Evolutionary conservation across 176 grass and related monocot genomes (phyloP), one percentile per base, ranked within the genome.

Genomic region (Musa itinerans): DNA sequence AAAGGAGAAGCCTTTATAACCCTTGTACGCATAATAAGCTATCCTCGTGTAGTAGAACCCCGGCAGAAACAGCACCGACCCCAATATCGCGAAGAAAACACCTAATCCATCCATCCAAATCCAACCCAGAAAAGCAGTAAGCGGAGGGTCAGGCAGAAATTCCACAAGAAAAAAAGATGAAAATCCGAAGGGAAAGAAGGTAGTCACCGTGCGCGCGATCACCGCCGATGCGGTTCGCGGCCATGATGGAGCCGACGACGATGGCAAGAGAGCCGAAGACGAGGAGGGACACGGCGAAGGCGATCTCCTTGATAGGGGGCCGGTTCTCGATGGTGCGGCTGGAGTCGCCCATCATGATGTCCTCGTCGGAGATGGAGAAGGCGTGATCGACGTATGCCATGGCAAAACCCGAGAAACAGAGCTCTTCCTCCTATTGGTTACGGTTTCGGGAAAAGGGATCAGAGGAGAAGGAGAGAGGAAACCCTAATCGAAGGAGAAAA

Each of bases 361-460:
- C 94, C 76, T 98, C 90, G 76, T 98, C 94, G 52, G 90, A 80
- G 84, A 93, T 98, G 78, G 94, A 93, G 79, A 98, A 98, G 65
- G 90, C 86, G 84, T 98, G 94, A 82, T 98, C 94, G 43, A 98
- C 94, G 86, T 98, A 98, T 67, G 94, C 94, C 94, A 98, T 98
- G 69, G 23, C 29, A 51, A n/a, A 12, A 19, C 20, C 2, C 23
- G 20, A 22, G 23, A 22, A 63, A 22, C 3, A 63, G 12, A 9
- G 2, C 21, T 64, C 24, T 66, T 29, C 63, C 63, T 16, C 19
- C 23, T 16, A 43, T 17, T 15, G 64, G 15, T 8, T 34, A 13
- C 43, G 34, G 66, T 8, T 15, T 5, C 13, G 68, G 11, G 48
- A 43, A 43, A 43, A 43, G 19, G 6, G 8, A 8, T 69, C 34